Evolutionary conservation across 768 basidiomycete genomes (phyloP).

Genomic region (Lactifluus subvellereus): DNA sequence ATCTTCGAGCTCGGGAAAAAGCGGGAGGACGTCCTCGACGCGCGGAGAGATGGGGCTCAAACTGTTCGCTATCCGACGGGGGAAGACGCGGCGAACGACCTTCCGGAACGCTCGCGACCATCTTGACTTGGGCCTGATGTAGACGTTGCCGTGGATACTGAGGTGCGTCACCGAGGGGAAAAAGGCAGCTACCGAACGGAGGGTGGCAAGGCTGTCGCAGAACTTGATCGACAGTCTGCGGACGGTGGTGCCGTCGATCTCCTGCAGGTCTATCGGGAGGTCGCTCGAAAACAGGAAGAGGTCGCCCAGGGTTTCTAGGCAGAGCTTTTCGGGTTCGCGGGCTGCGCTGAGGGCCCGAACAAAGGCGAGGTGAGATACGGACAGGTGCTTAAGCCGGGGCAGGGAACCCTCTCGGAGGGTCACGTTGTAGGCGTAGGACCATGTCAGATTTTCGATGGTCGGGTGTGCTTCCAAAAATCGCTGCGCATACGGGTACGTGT

Average conservation of each 20-base stretch:
- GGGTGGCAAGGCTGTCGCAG: conserved; percentile 19
- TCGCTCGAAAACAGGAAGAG: conserved; percentile 22
- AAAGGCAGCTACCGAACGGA: conserved; percentile 18
- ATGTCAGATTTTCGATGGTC: conserved; percentile 17
- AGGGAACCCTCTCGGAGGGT: conserved; percentile 6
- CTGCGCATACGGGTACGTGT: conserved; percentile 18
- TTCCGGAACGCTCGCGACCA: conserved; percentile 12
- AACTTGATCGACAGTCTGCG: conserved; percentile 19
- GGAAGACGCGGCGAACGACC: conserved; percentile 11
- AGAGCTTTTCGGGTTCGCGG: conserved; percentile 9
- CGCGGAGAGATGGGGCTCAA: conserved; percentile 16
- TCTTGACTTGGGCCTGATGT: conserved; percentile 11
- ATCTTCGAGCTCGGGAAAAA: conserved; percentile 21
- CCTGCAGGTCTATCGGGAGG: conserved; percentile 15
- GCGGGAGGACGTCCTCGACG: conserved; percentile 19
- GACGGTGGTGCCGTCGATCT: conserved; percentile 14
- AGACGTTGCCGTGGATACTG: conserved; percentile 17
- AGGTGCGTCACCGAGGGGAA: conserved; percentile 20
- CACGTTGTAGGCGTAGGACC: conserved; percentile 17
- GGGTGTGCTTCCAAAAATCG: conserved; percentile 20
- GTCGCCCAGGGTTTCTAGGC: conserved; percentile 17
- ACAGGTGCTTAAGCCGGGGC: conserved; percentile 17
- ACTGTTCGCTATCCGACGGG: conserved; percentile 11
- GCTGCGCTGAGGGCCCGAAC: conserved; percentile 19
- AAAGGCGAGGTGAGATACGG: conserved; percentile 19